phyloP scores from a whole-genome alignment of 176 grass and related monocot species.

The Phyllostachys edulis region DNA sequence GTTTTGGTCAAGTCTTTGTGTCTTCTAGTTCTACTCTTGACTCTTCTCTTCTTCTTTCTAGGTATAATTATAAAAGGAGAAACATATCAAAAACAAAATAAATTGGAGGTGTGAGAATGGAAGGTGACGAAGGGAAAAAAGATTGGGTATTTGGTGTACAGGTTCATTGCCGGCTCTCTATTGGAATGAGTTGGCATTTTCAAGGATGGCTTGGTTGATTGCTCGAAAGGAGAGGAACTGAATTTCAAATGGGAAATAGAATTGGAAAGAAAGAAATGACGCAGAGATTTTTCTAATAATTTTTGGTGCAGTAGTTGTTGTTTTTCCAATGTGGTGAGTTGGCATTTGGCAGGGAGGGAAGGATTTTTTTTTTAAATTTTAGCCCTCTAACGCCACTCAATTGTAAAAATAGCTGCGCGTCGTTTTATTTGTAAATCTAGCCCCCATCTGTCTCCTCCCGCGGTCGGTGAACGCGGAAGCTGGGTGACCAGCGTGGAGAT shows the following conservation, averaged over 20 bases:
- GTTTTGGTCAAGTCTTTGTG: background rate
- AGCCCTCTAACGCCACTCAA: too few species aligned
- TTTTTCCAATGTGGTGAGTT: background rate
- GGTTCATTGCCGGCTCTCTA: background rate
- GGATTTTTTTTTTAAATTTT: too few species aligned
- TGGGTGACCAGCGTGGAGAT: too few species aligned
- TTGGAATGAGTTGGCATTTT: constrained; percentile 23
- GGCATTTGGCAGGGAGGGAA: background rate
- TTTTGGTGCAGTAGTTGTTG: background rate
- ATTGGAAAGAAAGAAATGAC: background rate
- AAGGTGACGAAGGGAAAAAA: background rate
- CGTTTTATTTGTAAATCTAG: too few species aligned
- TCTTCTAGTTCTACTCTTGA: too few species aligned
- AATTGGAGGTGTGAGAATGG: background rate
- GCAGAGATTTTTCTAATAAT: background rate
- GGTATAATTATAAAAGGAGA: background rate
- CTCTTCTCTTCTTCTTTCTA: background rate
- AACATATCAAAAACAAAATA: background rate
- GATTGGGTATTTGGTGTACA: background rate
- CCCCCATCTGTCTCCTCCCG: too few species aligned
- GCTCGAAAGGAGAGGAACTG: background rate
- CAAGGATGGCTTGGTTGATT: background rate
- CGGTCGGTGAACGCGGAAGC: too few species aligned
- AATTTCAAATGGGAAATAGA: background rate
- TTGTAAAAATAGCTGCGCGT: too few species aligned